Conservation (phyloP, 163 green algal species). For the Prototheca cutis region DNA sequence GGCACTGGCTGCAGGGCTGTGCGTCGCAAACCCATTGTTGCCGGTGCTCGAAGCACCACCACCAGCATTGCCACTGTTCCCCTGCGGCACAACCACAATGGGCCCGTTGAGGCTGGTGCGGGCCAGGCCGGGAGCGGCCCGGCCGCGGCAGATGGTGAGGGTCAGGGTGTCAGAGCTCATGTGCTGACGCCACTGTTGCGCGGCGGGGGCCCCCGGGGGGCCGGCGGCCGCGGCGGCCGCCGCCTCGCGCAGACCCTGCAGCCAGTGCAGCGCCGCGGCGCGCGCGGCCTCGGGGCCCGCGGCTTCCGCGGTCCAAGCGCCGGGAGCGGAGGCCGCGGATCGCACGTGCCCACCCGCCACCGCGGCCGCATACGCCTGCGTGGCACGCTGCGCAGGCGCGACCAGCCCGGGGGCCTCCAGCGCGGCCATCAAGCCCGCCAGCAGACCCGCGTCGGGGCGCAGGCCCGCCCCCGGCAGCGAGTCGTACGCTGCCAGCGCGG, state of each 20-base stretch:
- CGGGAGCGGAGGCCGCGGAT: not conserved
- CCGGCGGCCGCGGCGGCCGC: not conserved
- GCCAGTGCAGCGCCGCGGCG: conserved; percentile 8
- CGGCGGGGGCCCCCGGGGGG: not conserved
- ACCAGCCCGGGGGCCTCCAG: conserved; percentile 47
- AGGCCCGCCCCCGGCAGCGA: conserved; percentile 33
- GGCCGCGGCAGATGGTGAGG: conserved; percentile 7
- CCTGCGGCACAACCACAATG: not conserved
- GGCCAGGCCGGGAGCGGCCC: conserved; percentile 27
- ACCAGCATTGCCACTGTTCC: too few relatives aligned
- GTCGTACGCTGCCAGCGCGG: conserved; percentile 29
- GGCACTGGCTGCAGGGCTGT: too few relatives aligned
- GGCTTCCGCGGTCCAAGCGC: not conserved
- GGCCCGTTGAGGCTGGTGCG: conserved; percentile 26
- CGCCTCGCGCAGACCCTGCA: not conserved
- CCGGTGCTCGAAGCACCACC: not conserved
- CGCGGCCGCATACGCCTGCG: conserved; percentile 3
- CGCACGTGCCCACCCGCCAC: not conserved
- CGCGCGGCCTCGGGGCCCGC: not conserved
- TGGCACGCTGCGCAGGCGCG: conserved; percentile 8
- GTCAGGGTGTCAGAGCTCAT: not conserved
- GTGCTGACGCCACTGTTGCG: too few relatives aligned
- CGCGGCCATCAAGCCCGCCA: conserved; percentile 40
- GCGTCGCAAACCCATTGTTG: too few relatives aligned
- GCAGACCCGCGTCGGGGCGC: conserved; percentile 52